Conservation (phyloP, 192 early-diverging fungal species). For the Backusella luteola region DNA sequence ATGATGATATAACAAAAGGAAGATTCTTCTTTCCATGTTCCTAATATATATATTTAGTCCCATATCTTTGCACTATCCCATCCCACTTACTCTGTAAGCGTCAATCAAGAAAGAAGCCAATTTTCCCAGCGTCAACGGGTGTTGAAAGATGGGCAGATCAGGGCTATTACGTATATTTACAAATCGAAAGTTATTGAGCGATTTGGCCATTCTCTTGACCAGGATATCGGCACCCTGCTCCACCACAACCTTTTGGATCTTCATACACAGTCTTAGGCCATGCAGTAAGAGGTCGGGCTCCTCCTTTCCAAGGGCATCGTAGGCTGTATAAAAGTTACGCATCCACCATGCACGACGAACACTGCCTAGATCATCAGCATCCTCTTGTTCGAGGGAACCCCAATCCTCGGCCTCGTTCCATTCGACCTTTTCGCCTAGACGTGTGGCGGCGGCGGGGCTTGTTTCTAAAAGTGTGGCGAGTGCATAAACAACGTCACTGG, state of each 20-base stretch:
- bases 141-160: conserved; percentile 53
- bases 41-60: conserved; percentile 33
- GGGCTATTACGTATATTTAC: conserved; percentile 64
- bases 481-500: conserved; percentile 80
- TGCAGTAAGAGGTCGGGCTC: conserved; percentile 31
- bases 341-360: conserved; percentile 56
- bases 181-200: conserved; percentile 71
- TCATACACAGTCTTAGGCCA: conserved; percentile 74
- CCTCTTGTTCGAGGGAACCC: not conserved
- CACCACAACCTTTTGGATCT: conserved; percentile 74
- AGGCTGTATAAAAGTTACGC: conserved; percentile 84
- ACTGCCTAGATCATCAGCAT: conserved; percentile 8
- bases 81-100: conserved; percentile 58
- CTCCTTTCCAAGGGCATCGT: conserved; percentile 69
- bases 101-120: conserved; percentile 84
- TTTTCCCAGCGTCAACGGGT: conserved; percentile 65
- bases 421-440: conserved; percentile 35
- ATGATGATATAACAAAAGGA: conserved; percentile 79
- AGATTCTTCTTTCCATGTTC: conserved; percentile 67
- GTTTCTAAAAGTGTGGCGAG: conserved; percentile 70
- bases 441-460: conserved; percentile 38
- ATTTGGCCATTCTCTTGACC: conserved; percentile 76
- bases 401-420: conserved; percentile 37
- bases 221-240: conserved; percentile 78
- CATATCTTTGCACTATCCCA: no score